Base-by-base conservation (phyloP, 176 grass and related monocot species). In the Rhynchospora pubera region DNA sequence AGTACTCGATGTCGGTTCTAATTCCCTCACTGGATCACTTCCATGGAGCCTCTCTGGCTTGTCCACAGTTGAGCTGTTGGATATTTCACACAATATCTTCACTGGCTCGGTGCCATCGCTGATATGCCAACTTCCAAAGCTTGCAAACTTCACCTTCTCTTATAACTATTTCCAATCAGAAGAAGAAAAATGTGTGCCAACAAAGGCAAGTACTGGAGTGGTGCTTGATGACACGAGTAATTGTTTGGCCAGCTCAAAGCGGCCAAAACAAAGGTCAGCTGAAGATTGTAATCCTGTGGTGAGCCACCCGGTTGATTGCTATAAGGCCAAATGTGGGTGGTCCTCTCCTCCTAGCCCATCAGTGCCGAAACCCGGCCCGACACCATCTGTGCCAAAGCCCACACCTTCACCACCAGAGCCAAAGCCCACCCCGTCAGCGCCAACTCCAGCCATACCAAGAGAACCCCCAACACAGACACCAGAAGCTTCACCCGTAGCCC, bases 131-230 rank as follows among this genome's bases (percentile, higher is more conserved):
- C 53, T 88, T 50, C 83, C 87, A 2, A 81, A 51, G n/a, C 83
- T 88, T 2, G 64, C 16, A 21, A 84, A 81, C 66, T 85, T 88
- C 26, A 85, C 77, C 14, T 88, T 88, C 56, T 84, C 87, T 21
- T 82, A 85, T 47, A 88, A 88, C 67, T 88, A 85, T 45, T 88
- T 88, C 57, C 68, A 88, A 62, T 50, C 65, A 24, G 83, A 88
- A 46, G 82, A 83, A 1, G 51, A 76, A 5, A 46, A 74, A 2
- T 88, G 87, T 9, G 65, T 84, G 57, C 57, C 76, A 13, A 67
- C 77, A 52, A 28, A 69, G 16, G 24, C 72, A 32, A 85, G 48
- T 21, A 56, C 53, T 0, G 19, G 55, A 5, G 83, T 88, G 4
- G 26, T 74, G 28, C 59, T 85, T 39, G 67, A 87, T 57, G 85